Evolutionary conservation across 1,284 basidiomycete species (phyloP), one percentile per base, ranked within the genome.

Genomic region (Hypsizygus ulmarius): DNA sequence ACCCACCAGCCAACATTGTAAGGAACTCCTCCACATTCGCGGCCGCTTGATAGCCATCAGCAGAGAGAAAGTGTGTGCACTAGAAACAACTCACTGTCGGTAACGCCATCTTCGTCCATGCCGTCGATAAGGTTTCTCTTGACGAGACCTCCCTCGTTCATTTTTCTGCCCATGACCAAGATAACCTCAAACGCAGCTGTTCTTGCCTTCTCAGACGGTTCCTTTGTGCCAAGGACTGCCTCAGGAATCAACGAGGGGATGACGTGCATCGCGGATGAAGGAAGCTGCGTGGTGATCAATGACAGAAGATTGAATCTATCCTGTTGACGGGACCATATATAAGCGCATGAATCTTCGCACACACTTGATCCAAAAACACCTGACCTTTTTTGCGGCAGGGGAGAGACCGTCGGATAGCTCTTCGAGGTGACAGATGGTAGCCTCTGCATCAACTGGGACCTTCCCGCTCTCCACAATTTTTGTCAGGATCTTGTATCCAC

Each of bases 151-250:
- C 94, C 97, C 47, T 78, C 70, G 18, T 78, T 76, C 94, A 99
- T 97, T 73, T 95, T 97, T 60, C 78, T 75, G 7, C 91, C 97
- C 91, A 99, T 96, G 15, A 81, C 79, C 1, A 99, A 83, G 38
- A 99, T 79, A 39, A 97, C 70, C 32, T 95, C 92, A 64, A 96
- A 99, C 1, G 95, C 95, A 7, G 87, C 90, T 51, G 79, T 80
- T 41, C 97, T 81, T 0, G 93, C 88, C 59, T 92, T 93, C 65
- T 96, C 93, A 30, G 97, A 97, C 6, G 94, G 91, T 66, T 99
- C 97, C 66, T 99, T 99, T 21, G 95, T 98, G 1, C 93, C 95
- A n/a, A 99, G 73, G 3, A 98, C 90, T 11, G 92, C 93, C 71
- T 99, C 97, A 1, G 96, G 93, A 41, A 99, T 88, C 42, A 99